phyloP scores from a whole-genome alignment of 805 yeast genomes.

The Saccharomycopsis selenospora region DNA sequence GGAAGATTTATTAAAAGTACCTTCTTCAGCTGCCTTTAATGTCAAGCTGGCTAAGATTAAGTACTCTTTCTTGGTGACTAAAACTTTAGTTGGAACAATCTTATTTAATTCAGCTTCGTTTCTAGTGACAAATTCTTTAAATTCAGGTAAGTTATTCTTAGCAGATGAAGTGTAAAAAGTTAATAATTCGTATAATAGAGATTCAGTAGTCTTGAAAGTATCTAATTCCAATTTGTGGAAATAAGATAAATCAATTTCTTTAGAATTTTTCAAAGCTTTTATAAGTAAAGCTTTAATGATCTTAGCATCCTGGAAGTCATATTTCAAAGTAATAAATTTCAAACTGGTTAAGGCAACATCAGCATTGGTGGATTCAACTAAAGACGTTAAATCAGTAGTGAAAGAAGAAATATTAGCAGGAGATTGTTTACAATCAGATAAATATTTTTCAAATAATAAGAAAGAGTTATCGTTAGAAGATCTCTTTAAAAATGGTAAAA shows the following conservation, averaged over 20 bases:
- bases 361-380: constrained; percentile 5
- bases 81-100: background rate
- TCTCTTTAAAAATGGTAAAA: constrained; percentile 15
- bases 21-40: constrained; percentile 26
- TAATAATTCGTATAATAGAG: constrained; percentile 5
- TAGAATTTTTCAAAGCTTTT: constrained; percentile 13
- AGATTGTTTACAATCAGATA: constrained; percentile 5
- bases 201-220: background rate
- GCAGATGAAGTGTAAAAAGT: constrained; percentile 10
- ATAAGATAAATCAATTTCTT: constrained; percentile 19
- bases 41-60: constrained; percentile 18
- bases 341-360: constrained; percentile 12
- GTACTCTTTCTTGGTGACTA: constrained; percentile 17
- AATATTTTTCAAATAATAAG: constrained; percentile 16
- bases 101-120: constrained; percentile 6
- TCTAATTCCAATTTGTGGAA: constrained; percentile 11
- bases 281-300: constrained; percentile 6
- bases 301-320: background rate
- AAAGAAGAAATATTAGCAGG: constrained; percentile 8
- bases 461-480: constrained; percentile 4
- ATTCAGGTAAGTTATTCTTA: constrained; percentile 14
- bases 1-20: constrained; percentile 25
- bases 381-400: constrained; percentile 12
- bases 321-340: constrained; percentile 10
- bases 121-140: constrained; percentile 3